Conservation (phyloP, 768 basidiomycete species). For the Pulveroboletus sp. region DNA sequence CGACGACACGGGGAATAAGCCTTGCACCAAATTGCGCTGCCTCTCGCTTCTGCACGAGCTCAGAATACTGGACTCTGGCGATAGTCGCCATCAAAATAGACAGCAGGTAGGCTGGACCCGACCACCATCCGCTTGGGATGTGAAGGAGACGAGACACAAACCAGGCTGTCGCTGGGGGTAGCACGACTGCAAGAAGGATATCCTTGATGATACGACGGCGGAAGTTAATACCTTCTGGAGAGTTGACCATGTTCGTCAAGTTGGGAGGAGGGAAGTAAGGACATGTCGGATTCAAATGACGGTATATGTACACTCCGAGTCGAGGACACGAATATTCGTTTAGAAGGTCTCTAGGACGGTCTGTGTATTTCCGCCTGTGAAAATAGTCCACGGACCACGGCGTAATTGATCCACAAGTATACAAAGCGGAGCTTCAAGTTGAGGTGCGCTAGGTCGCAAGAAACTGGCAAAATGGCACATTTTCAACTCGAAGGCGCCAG, state of each 20-base stretch:
- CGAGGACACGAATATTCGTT: constrained; percentile 9
- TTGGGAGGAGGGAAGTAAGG: background rate
- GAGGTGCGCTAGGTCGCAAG: background rate
- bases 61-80: constrained; percentile 33
- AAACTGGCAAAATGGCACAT: too few relatives aligned
- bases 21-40: constrained; percentile 48
- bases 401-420: constrained; percentile 5
- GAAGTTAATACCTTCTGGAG: constrained; percentile 28
- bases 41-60: constrained; percentile 38
- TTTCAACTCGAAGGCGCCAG: too few relatives aligned
- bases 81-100: constrained; percentile 43
- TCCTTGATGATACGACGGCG: constrained; percentile 50
- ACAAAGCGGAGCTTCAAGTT: constrained; percentile 14
- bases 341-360: constrained; percentile 4
- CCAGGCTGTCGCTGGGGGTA: constrained; percentile 40
- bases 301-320: constrained; percentile 16
- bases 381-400: too few relatives aligned
- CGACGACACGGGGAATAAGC: constrained; percentile 53
- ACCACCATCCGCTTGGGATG: constrained; percentile 33
- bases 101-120: constrained; percentile 36
- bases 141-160: constrained; percentile 26
- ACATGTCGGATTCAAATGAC: constrained; percentile 5
- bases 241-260: constrained; percentile 1
- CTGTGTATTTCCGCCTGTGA: constrained; percentile 13
- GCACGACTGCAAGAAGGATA: constrained; percentile 36